These are phyloP conservation scores for Fabrea salina DNA, from an alignment of 169 alveolate genomes.

Conservation along the genomic window DNA sequence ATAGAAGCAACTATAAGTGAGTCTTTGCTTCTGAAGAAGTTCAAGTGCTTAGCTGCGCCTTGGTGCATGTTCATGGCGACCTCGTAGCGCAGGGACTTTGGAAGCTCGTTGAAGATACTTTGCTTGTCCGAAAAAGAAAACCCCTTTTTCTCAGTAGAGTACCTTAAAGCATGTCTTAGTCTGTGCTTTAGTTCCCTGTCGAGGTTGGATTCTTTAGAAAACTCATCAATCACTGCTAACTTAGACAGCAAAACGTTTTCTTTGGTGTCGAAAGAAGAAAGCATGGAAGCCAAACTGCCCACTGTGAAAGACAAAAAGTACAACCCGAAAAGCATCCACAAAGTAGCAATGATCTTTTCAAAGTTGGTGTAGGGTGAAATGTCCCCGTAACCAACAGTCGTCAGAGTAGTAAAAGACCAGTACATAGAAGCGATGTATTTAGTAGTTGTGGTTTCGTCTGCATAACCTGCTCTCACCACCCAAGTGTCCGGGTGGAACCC, in stretches of 20 bases:
- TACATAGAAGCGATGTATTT: constrained; percentile 62
- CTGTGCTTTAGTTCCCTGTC: constrained; percentile 41
- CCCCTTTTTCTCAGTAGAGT: constrained; percentile 46
- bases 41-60: constrained; percentile 36
- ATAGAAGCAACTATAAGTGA: constrained; percentile 45
- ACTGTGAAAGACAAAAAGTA: constrained; percentile 66
- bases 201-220: constrained; percentile 53
- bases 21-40: constrained; percentile 40
- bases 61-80: constrained; percentile 49
- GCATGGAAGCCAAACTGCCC: constrained; percentile 63
- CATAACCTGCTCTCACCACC: constrained; percentile 52
- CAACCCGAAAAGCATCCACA: constrained; percentile 68
- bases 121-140: constrained; percentile 49
- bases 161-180: constrained; percentile 51
- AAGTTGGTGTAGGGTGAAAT: constrained; percentile 59
- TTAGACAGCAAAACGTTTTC: constrained; percentile 50
- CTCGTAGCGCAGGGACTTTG: constrained; percentile 52
- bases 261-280: constrained; percentile 51
- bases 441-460: constrained; percentile 41
- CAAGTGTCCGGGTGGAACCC: constrained; percentile 57
- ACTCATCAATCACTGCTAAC: constrained; percentile 47
- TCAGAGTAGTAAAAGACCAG: constrained; percentile 69
- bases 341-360: constrained; percentile 51
- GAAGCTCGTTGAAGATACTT: constrained; percentile 57
- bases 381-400: constrained; percentile 82